phyloP scores from a whole-genome alignment of 2,329 filamentous ascomycete species.

The Ceratocystis cubensis region DNA sequence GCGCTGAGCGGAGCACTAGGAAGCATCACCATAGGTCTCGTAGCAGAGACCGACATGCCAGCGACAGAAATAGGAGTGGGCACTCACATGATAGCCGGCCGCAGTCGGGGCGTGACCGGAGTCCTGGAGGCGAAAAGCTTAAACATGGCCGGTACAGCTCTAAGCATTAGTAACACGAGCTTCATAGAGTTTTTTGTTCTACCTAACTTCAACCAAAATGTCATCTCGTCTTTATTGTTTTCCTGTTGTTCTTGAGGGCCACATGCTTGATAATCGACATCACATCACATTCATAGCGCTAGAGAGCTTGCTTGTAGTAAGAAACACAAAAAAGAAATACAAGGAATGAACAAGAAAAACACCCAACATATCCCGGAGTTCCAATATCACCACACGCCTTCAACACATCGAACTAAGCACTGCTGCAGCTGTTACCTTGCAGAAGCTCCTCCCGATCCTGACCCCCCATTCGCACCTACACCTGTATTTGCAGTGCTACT shows the following conservation, averaged over 20 bases:
- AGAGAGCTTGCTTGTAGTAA: not conserved
- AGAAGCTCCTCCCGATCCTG: not conserved
- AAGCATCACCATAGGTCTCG: not conserved
- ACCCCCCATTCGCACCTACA: not conserved
- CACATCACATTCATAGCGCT: slow-evolving; percentile 4
- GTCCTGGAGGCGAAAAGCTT: not conserved
- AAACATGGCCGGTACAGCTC: not conserved
- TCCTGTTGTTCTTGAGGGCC: not conserved
- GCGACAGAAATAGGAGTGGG: too few relatives aligned
- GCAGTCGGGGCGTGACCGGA: not conserved
- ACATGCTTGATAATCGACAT: not conserved
- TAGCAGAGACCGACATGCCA: not conserved
- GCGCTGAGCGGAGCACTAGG: not conserved
- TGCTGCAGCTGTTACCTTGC: not conserved
- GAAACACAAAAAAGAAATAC: not conserved
- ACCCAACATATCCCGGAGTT: not conserved
- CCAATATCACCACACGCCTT: not conserved
- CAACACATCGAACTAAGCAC: not conserved
- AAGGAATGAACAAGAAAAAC: not conserved
- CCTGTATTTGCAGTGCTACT: slow-evolving; percentile 13
- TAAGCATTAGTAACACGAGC: not conserved
- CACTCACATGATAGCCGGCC: not conserved
- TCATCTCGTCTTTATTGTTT: not conserved
- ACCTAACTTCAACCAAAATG: too few relatives aligned
- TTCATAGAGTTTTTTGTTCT: too few relatives aligned